These are phyloP conservation scores for Ottelia alismoides DNA, from an alignment of 106 monocot species.

Conservation along the genomic window DNA sequence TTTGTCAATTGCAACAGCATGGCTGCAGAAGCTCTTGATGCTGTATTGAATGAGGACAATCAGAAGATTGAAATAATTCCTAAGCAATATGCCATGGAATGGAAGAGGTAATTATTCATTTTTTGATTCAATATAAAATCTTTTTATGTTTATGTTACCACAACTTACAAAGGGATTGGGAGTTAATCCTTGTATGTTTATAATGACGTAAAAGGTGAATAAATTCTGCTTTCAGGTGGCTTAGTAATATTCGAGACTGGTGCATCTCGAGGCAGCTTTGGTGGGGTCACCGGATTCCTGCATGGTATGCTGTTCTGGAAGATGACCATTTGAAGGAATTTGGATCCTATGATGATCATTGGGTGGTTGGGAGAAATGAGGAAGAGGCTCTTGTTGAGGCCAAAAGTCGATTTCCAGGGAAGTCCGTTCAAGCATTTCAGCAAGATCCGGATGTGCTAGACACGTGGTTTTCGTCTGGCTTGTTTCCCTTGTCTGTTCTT, in stretches of 20 bases:
- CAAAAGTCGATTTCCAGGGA: slow-evolving; percentile 36
- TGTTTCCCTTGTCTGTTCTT: slow-evolving; percentile 84
- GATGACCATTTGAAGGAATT: slow-evolving; percentile 61
- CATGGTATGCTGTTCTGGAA: slow-evolving; percentile 83
- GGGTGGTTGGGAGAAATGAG: slow-evolving; percentile 87
- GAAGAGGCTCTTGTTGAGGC: slow-evolving; percentile 58
- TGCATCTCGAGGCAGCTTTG: slow-evolving; percentile 98
- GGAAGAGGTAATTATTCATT: slow-evolving; percentile 55
- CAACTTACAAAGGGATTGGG: too few relatives aligned
- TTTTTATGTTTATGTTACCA: neutral
- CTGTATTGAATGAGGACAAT: slow-evolving; percentile 42
- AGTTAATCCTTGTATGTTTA: too few relatives aligned
- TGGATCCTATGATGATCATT: slow-evolving; percentile 71
- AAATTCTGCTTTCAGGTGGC: slow-evolving; percentile 42
- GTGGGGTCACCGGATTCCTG: slow-evolving; percentile 98
- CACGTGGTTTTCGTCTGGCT: slow-evolving; percentile 97
- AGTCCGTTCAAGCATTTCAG: slow-evolving; percentile 42
- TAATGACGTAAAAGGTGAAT: too few relatives aligned
- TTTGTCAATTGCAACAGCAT: slow-evolving; percentile 77
- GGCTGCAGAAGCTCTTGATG: slow-evolving; percentile 79
- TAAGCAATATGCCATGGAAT: slow-evolving; percentile 72
- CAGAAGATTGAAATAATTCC: slow-evolving; percentile 93
- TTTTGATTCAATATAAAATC: neutral
- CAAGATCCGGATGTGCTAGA: slow-evolving; percentile 99
- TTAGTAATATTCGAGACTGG: slow-evolving; percentile 94